phyloP scores from a whole-genome alignment of 202 grass and related monocot species.

The Setaria viridis region DNA sequence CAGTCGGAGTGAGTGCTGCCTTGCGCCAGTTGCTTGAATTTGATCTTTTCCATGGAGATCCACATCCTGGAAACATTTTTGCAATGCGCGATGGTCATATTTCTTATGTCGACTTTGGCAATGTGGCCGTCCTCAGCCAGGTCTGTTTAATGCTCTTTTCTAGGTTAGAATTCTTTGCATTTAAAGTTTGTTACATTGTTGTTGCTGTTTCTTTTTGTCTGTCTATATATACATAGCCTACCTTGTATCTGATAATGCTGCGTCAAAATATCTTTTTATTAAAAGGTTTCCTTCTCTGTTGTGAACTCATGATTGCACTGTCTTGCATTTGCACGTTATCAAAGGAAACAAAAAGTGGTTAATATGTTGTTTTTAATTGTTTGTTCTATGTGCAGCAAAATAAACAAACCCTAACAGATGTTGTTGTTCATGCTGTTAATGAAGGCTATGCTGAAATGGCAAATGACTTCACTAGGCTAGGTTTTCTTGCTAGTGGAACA shows the following conservation, averaged over 20 bases:
- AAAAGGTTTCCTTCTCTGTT: neutral
- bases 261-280: conserved; percentile 8
- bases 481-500: conserved; percentile 91
- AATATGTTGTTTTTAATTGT: conserved; percentile 17
- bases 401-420: conserved; percentile 98
- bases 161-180: conserved; percentile 22
- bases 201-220: neutral
- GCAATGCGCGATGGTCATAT: conserved; percentile 98
- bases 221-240: neutral
- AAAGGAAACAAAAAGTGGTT: conserved; percentile 5
- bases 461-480: conserved; percentile 99
- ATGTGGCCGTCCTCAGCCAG: conserved; percentile 97
- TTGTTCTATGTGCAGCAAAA: conserved; percentile 80
- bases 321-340: conserved; percentile 11
- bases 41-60: conserved; percentile 98
- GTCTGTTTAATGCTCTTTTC: conserved; percentile 39
- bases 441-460: conserved; percentile 99
- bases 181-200: neutral
- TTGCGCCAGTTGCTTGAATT: conserved; percentile 93
- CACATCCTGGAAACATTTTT: conserved; percentile 99
- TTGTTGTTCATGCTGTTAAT: conserved; percentile 97
- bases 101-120: conserved; percentile 99
- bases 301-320: conserved; percentile 4
- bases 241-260: conserved; percentile 23
- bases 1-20: conserved; percentile 93